Percentiles rank a stretch among this genome's conserved stretches.
phyloP scores from a whole-genome alignment of 768 basidiomycete genomes.

The Serendipita vermifera region DNA sequence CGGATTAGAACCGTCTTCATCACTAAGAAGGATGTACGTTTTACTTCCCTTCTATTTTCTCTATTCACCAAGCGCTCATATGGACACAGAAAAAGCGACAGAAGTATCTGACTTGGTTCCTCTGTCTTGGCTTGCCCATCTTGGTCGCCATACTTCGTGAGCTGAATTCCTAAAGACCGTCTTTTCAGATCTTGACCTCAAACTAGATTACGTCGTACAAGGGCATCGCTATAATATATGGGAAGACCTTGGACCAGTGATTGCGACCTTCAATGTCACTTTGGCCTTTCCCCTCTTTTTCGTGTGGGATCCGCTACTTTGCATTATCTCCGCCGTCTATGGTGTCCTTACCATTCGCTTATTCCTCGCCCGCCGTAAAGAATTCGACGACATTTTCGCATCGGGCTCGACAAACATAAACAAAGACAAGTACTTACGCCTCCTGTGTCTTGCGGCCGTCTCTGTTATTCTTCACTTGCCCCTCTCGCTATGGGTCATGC shows the following conservation, averaged over 20 bases:
- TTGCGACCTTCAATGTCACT: conserved; percentile 36
- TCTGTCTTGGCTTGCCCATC: background rate
- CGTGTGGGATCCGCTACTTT: conserved; percentile 16
- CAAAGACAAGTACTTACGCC: background rate
- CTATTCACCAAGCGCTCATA: background rate
- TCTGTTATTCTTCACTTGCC: background rate
- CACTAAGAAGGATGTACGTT: background rate
- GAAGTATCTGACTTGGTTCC: background rate
- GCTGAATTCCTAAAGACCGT: too few species aligned
- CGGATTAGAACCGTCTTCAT: background rate
- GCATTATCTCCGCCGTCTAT: background rate
- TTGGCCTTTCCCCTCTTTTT: conserved; percentile 33
- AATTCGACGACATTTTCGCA: background rate
- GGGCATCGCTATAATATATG: conserved; percentile 49
- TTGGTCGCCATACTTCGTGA: background rate
- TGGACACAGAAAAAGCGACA: background rate
- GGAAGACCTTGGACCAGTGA: conserved; percentile 45
- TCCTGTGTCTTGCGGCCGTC: background rate
- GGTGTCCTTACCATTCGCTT: background rate
- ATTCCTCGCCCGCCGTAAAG: background rate
- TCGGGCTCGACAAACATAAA: conserved; percentile 23
- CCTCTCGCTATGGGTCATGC: background rate
- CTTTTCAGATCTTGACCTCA: too few species aligned
- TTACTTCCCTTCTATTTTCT: too few species aligned
- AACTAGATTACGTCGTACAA: conserved; percentile 47